Evolutionary conservation across 1,284 basidiomycete species (phyloP).

Genomic region (Ustilago lituana): DNA sequence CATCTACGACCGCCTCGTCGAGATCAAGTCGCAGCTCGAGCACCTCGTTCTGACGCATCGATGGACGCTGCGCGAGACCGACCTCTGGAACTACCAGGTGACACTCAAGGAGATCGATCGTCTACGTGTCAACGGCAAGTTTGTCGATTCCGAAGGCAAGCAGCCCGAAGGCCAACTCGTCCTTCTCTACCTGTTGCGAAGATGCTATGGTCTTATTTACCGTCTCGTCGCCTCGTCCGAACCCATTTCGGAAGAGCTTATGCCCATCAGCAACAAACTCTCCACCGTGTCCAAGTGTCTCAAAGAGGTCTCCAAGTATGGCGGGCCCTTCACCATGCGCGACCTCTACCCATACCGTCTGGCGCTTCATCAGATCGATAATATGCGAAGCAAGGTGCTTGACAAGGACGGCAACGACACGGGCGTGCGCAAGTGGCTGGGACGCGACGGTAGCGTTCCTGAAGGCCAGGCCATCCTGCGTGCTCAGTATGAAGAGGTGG

Average conservation of each 20-base stretch:
- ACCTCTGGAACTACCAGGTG: slow-evolving; percentile 80
- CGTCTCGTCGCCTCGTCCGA: slow-evolving; percentile 94
- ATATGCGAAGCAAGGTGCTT: slow-evolving; percentile 87
- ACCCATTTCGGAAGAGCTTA: slow-evolving; percentile 97
- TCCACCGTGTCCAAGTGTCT: slow-evolving; percentile 76
- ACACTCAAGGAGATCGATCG: slow-evolving; percentile 96
- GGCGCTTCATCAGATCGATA: slow-evolving; percentile 94
- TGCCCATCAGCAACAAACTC: slow-evolving; percentile 82
- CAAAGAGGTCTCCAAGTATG: slow-evolving; percentile 96
- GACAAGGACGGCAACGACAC: slow-evolving; percentile 72
- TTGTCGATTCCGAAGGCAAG: slow-evolving; percentile 91
- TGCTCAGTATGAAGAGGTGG: slow-evolving; percentile 94
- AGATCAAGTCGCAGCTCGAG: slow-evolving; percentile 87
- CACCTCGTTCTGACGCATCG: slow-evolving; percentile 91
- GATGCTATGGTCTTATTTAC: slow-evolving; percentile 97
- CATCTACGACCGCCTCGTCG: slow-evolving; percentile 89
- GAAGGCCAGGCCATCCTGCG: slow-evolving; percentile 97
- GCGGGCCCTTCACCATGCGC: slow-evolving; percentile 91
- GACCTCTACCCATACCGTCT: slow-evolving; percentile 98
- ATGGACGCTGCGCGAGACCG: slow-evolving; percentile 96
- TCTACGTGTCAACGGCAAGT: slow-evolving; percentile 96
- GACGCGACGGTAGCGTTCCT: slow-evolving; percentile 80
- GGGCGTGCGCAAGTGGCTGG: slow-evolving; percentile 59
- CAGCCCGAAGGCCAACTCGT: slow-evolving; percentile 90
- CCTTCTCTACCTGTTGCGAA: slow-evolving; percentile 86